A percentile compares a stretch with the other conserved stretches of the same genome.
Conservation (phyloP, 345 rosid species). For the Camelina laxa region DNA sequence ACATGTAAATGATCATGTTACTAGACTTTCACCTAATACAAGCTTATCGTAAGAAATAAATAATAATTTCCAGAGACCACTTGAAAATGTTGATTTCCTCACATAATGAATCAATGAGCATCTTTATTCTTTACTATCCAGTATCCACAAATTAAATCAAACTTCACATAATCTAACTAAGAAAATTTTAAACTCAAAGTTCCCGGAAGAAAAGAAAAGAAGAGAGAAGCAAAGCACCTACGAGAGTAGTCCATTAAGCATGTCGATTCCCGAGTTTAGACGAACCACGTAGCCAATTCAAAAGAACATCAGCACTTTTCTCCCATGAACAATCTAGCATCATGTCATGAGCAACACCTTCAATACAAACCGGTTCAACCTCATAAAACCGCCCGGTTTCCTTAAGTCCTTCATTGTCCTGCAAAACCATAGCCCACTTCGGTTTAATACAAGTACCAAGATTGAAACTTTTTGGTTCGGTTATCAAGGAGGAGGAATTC, state of each 20-base stretch:
- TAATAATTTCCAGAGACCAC: too few species aligned
- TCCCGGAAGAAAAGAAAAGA: neutral
- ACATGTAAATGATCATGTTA: too few species aligned
- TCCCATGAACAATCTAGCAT: slow-evolving; percentile 91
- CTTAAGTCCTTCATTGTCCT: slow-evolving; percentile 69
- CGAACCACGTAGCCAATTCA: slow-evolving; percentile 61
- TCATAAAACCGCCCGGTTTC: slow-evolving; percentile 75
- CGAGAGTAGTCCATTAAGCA: neutral
- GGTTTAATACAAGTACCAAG: slow-evolving; percentile 18
- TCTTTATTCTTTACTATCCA: too few species aligned
- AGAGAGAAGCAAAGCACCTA: neutral
- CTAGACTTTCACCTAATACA: too few species aligned
- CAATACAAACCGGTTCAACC: slow-evolving; percentile 59
- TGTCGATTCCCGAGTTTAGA: slow-evolving; percentile 13
- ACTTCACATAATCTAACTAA: too few species aligned
- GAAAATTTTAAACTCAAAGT: too few species aligned
- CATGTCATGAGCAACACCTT: slow-evolving; percentile 89
- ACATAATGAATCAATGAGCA: too few species aligned
- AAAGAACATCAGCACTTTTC: slow-evolving; percentile 61
- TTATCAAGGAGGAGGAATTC: neutral
- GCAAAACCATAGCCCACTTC: neutral
- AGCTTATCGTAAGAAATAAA: too few species aligned
- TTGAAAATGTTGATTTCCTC: too few species aligned
- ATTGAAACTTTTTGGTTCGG: neutral
- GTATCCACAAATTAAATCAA: too few species aligned